Conservation (phyloP, 2,329 filamentous ascomycete species). For the Nemania diffusa region DNA sequence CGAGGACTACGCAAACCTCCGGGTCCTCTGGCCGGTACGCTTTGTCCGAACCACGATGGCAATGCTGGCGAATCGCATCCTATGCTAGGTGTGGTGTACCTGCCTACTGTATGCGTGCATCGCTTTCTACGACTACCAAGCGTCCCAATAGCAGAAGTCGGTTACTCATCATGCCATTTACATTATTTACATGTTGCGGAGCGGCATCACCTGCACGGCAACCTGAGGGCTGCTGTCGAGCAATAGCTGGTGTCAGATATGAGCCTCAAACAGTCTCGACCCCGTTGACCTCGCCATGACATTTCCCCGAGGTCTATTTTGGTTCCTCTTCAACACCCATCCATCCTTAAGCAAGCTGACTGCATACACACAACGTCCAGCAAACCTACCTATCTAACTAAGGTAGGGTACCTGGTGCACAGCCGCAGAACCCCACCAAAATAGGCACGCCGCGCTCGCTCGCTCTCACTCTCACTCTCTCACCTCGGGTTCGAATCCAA, state of each 20-base stretch:
- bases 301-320: constrained; percentile 28
- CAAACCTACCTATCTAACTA: no score
- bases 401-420: constrained; percentile 26
- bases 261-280: constrained; percentile 19
- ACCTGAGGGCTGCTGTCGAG: background rate
- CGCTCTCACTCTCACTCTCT: constrained; percentile 7
- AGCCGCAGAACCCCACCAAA: constrained; percentile 35
- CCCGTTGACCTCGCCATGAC: background rate
- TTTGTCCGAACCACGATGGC: constrained; percentile 8
- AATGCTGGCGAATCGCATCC: constrained; percentile 4
- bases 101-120: no score
- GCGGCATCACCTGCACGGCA: constrained; percentile 1
- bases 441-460: constrained; percentile 30
- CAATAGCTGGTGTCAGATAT: constrained; percentile 6
- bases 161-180: constrained; percentile 9
- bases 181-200: background rate
- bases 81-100: background rate
- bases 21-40: constrained; percentile 26
- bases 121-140: constrained; percentile 1
- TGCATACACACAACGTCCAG: constrained; percentile 27
- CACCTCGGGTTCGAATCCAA: constrained; percentile 25
- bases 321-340: constrained; percentile 17
- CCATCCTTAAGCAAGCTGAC: constrained; percentile 27
- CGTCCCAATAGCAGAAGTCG: constrained; percentile 14
- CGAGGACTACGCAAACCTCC: constrained; percentile 17